Conservation (phyloP, 2,329 filamentous ascomycete genomes). For the Tolypocladium guangdongense region DNA sequence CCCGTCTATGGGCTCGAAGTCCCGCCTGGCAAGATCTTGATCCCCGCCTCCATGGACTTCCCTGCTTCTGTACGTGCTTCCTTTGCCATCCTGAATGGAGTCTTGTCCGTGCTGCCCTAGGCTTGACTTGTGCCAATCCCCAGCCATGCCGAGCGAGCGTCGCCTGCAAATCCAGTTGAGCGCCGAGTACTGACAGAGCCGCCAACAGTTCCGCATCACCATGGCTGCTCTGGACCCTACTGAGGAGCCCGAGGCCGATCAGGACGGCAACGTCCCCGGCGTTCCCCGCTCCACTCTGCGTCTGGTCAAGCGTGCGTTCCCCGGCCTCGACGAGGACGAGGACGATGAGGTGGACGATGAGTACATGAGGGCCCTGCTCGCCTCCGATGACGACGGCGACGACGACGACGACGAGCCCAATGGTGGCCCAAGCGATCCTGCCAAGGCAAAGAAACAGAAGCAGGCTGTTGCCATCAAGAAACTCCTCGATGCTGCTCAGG, state of each 20-base stretch:
- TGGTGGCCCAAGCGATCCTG: slow-evolving; percentile 82
- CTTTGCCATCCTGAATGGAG: background rate
- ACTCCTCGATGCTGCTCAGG: slow-evolving; percentile 56
- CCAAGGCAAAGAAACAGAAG: slow-evolving; percentile 80
- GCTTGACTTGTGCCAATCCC: background rate
- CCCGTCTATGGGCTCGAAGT: slow-evolving; percentile 89
- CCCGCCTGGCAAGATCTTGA: slow-evolving; percentile 70
- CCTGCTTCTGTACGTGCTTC: slow-evolving; percentile 65
- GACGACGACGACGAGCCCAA: slow-evolving; percentile 61
- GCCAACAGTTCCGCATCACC: slow-evolving; percentile 76
- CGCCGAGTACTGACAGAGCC: slow-evolving; percentile 14
- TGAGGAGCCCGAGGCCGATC: slow-evolving; percentile 57
- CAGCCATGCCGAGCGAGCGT: background rate
- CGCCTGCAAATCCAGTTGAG: background rate
- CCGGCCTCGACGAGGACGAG: slow-evolving; percentile 43
- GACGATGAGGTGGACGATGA: slow-evolving; percentile 59
- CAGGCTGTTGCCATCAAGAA: slow-evolving; percentile 68
- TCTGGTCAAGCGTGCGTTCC: slow-evolving; percentile 64
- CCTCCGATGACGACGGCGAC: slow-evolving; percentile 36
- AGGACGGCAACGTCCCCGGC: slow-evolving; percentile 47
- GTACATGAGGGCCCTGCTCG: slow-evolving; percentile 45
- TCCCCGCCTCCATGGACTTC: slow-evolving; percentile 68
- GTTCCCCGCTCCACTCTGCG: slow-evolving; percentile 78
- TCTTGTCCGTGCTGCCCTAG: background rate
- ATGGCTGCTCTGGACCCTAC: slow-evolving; percentile 97